Percentiles rank a stretch among this genome's conserved stretches.
Conservation (phyloP, 208 protist genomes). For the Blastocrithidia nonstop region DNA sequence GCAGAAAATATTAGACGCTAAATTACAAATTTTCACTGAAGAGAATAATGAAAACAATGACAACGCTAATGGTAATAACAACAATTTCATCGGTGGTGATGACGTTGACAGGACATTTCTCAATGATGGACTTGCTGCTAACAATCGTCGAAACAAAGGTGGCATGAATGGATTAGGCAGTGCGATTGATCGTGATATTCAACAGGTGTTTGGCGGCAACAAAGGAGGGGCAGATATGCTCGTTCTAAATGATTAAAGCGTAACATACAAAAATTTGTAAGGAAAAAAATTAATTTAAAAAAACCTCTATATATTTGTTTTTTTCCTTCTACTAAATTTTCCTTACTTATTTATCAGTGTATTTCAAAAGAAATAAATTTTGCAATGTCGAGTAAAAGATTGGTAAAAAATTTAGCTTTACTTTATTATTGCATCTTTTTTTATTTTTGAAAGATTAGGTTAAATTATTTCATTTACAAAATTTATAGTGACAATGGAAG, state of each 20-base stretch:
- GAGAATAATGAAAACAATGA: not conserved
- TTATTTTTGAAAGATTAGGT: no score
- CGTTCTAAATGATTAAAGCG: no score
- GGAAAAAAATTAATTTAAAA: not conserved
- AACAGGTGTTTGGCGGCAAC: no score
- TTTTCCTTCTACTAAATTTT: conserved; percentile 6
- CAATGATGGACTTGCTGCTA: not conserved
- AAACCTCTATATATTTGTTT: not conserved
- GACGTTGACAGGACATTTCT: not conserved
- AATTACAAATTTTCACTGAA: conserved; percentile 8
- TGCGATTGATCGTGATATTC: no score
- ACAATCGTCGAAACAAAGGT: not conserved
- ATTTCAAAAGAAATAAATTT: conserved; percentile 1
- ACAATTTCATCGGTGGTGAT: not conserved
- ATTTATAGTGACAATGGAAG: no score
- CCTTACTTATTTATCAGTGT: not conserved
- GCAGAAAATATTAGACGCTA: conserved; percentile 15
- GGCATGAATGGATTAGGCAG: not conserved
- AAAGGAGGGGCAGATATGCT: not conserved
- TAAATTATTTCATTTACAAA: no score
- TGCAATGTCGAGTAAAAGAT: not conserved
- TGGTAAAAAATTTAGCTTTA: no score
- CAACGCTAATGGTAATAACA: conserved; percentile 1
- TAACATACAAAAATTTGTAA: not conserved
- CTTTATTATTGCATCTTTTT: no score